A percentile compares a stretch with the other conserved stretches of the same genome.
Conservation (phyloP, 345 rosid genomes). For the Populus nigra region DNA sequence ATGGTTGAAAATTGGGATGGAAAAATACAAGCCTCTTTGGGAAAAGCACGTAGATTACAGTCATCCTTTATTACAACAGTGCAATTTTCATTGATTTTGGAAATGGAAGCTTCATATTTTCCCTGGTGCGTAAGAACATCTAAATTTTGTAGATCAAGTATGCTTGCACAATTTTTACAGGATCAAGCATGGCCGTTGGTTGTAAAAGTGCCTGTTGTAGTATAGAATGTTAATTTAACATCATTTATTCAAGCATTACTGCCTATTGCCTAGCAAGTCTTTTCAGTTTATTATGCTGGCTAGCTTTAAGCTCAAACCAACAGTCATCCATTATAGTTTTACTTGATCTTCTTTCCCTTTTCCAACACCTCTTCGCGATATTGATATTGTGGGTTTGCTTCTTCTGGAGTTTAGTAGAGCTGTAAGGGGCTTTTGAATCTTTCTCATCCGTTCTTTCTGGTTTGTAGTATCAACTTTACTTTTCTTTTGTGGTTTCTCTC, state of each 20-base stretch:
- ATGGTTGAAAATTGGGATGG: constrained; percentile 96
- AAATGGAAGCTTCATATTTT: background rate
- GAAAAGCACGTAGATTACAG: constrained; percentile 82
- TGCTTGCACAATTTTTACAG: constrained; percentile 43
- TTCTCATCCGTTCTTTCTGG: background rate
- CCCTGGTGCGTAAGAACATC: constrained; percentile 6
- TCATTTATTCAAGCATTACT: constrained; percentile 16
- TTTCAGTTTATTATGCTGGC: constrained; percentile 7
- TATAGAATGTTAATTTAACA: constrained; percentile 14
- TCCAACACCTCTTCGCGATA: background rate
- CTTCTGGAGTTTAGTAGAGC: background rate
- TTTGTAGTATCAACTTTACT: background rate
- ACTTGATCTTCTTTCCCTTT: background rate
- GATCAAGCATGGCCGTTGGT: constrained; percentile 43
- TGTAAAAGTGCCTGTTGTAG: constrained; percentile 44
- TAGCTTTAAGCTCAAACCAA: constrained; percentile 6
- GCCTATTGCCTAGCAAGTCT: background rate
- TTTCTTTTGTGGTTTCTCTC: background rate
- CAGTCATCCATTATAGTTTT: background rate
- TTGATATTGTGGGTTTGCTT: background rate
- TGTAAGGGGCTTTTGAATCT: background rate
- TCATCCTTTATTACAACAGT: constrained; percentile 72
- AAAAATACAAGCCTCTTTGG: constrained; percentile 92
- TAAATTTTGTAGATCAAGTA: constrained; percentile 19
- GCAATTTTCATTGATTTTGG: constrained; percentile 74